phyloP scores from a whole-genome alignment of 345 rosid species.

The Trapa incisa region DNA sequence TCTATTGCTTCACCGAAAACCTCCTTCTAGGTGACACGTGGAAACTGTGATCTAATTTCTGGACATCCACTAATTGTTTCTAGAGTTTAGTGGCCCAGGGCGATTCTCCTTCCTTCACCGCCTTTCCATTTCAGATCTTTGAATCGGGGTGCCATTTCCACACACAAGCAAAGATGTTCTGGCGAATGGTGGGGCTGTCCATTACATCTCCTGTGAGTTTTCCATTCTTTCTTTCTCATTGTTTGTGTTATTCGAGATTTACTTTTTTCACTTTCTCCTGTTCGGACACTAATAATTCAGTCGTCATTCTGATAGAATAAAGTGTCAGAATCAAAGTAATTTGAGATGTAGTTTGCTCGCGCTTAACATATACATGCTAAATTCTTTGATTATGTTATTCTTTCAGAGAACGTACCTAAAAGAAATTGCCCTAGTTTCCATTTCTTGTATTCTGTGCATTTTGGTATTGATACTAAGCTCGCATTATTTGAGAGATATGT shows the following conservation, averaged over 20 bases:
- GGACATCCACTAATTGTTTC: not conserved
- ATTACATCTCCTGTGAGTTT: slow-evolving; percentile 80
- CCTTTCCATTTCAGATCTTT: not conserved
- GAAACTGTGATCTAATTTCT: not conserved
- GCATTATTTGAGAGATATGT: too few relatives aligned
- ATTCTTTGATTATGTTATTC: not conserved
- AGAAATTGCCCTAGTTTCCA: too few relatives aligned
- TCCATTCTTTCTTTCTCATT: slow-evolving; percentile 1
- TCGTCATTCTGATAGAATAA: not conserved
- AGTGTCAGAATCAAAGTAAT: not conserved
- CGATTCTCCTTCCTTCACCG: not conserved
- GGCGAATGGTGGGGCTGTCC: slow-evolving; percentile 93
- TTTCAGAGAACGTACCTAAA: not conserved
- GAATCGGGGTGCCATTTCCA: not conserved
- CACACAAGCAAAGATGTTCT: slow-evolving; percentile 43
- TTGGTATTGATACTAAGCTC: too few relatives aligned
- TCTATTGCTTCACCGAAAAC: not conserved
- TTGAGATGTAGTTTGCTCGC: not conserved
- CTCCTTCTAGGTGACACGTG: not conserved
- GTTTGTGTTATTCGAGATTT: slow-evolving; percentile 3
- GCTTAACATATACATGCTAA: not conserved
- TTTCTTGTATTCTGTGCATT: too few relatives aligned
- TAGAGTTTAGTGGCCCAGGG: not conserved
- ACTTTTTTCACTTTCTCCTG: slow-evolving; percentile 1
- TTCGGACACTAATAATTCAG: not conserved